Percentiles rank a stretch among this genome's conserved stretches.
Conservation (phyloP, 2,329 filamentous ascomycete genomes). For the Polytolypa hystricis region DNA sequence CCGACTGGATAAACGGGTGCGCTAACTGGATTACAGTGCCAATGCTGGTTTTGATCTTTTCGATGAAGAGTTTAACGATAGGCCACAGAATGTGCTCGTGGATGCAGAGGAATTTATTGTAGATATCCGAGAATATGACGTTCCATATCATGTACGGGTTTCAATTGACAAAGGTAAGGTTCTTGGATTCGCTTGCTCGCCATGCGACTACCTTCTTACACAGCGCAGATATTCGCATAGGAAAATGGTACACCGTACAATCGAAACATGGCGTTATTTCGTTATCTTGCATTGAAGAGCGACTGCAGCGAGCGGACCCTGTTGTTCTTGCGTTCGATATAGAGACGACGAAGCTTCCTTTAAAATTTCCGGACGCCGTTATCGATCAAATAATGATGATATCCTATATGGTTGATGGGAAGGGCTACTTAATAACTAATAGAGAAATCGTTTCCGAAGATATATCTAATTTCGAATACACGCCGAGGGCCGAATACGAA, state of each 20-base stretch:
- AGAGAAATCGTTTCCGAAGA: slow-evolving; percentile 96
- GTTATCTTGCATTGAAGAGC: slow-evolving; percentile 75
- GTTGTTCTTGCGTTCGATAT: slow-evolving; percentile 99
- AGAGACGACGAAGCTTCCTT: slow-evolving; percentile 86
- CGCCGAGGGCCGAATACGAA: slow-evolving; percentile 88
- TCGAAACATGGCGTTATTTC: slow-evolving; percentile 81
- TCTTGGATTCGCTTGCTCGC: no score
- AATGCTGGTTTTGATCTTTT: slow-evolving; percentile 88
- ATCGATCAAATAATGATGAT: slow-evolving; percentile 99
- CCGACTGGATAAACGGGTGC: not conserved
- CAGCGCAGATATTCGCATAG: slow-evolving; percentile 90
- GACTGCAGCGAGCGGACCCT: slow-evolving; percentile 81
- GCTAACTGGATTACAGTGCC: slow-evolving; percentile 40
- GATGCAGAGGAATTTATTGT: slow-evolving; percentile 96
- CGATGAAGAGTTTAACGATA: slow-evolving; percentile 77
- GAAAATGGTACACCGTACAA: slow-evolving; percentile 94
- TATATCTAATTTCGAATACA: slow-evolving; percentile 96
- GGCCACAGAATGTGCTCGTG: slow-evolving; percentile 64
- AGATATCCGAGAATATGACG: slow-evolving; percentile 98
- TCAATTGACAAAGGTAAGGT: slow-evolving; percentile 77
- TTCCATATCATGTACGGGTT: slow-evolving; percentile 97
- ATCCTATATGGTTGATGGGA: slow-evolving; percentile 99
- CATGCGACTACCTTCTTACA: no score
- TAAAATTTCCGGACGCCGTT: slow-evolving; percentile 92
- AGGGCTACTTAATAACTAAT: slow-evolving; percentile 96